These are phyloP conservation scores for Cyberlindnera americana DNA, from an alignment of 805 yeast genomes.

Conservation along the genomic window DNA sequence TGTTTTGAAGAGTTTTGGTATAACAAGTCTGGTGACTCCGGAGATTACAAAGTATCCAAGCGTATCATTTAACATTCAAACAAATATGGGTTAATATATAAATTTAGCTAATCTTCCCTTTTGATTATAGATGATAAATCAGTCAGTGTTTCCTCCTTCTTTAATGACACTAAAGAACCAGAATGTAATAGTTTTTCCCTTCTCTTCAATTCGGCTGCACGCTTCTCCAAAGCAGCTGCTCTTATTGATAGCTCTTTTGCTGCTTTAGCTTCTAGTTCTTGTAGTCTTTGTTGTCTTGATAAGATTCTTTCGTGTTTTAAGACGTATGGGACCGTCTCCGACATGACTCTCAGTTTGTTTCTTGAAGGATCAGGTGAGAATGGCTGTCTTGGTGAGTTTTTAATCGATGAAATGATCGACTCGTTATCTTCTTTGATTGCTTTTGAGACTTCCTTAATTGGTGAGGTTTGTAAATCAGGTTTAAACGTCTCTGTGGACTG, in stretches of 20 bases:
- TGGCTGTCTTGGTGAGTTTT: conserved; percentile 32
- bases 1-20: conserved; percentile 62
- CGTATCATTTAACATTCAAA: conserved; percentile 72
- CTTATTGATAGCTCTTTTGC: conserved; percentile 69
- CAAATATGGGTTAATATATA: conserved; percentile 29
- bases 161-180: conserved; percentile 27
- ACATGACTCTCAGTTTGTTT: conserved; percentile 66
- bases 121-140: conserved; percentile 46
- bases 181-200: conserved; percentile 53
- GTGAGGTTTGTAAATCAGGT: conserved; percentile 30
- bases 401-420: conserved; percentile 34
- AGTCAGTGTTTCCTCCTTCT: conserved; percentile 52
- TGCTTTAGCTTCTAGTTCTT: conserved; percentile 73
- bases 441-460: conserved; percentile 35
- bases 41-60: conserved; percentile 60
- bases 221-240: conserved; percentile 73
- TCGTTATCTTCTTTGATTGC: conserved; percentile 36
- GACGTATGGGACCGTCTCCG: conserved; percentile 84
- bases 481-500: conserved; percentile 13
- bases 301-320: conserved; percentile 71
- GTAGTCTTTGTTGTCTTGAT: conserved; percentile 73
- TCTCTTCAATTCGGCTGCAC: conserved; percentile 60
- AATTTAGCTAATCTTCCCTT: conserved; percentile 9
- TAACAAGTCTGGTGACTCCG: conserved; percentile 61
- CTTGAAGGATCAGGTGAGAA: conserved; percentile 41